Base-by-base conservation (phyloP, 192 early-diverging fungal genomes). In the Umbelopsis sp. region DNA sequence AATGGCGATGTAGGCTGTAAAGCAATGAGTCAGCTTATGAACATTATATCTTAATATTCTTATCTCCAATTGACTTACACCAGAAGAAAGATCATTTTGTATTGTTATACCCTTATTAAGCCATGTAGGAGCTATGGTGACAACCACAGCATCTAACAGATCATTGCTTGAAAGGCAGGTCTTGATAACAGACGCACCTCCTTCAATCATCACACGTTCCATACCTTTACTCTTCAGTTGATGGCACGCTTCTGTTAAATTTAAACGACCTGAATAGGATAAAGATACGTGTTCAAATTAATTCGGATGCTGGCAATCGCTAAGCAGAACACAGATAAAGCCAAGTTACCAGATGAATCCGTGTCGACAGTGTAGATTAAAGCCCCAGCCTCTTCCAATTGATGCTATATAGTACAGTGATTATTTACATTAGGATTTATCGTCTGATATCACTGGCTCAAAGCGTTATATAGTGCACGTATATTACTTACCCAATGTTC, bases 181-280 rank as follows among this genome's bases (percentile, higher is more conserved):
- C 31, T 62, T 29, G 1, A 62, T 62, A 2, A 62, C 26, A n/a
- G 17, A 20, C 34, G 56, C 56, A 4, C 56, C 56, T 36, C 56
- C 56, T 62, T 62, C 56, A 20, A 62, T 62, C 56, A 62, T 62
- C 17, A 62, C 31, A 20, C 26, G 31, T 11, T 32, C 25, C 56
- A 62, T 62, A n/a, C 26, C 31, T 17, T 16, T 29, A 14, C 26
- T 26, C 56, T 62, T 62, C 14, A 62, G 14, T 3, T 34, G 32
- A 11, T 34, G 29, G 20, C 24, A 32, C 56, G 34, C 56, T 16
- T 22, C 56, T 10, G 2, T 12, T 29, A 62, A 26, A n/a, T 32
- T 34, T 1, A 62, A 22, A 32, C 34, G 56, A 4, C 29, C 56
- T 62, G 31, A 2, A 34, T 0, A 6, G 31, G 25, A 16, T 10